Evolutionary conservation across 2,329 filamentous ascomycete genomes (phyloP).

Genomic region (Podosphaera xanthii): DNA sequence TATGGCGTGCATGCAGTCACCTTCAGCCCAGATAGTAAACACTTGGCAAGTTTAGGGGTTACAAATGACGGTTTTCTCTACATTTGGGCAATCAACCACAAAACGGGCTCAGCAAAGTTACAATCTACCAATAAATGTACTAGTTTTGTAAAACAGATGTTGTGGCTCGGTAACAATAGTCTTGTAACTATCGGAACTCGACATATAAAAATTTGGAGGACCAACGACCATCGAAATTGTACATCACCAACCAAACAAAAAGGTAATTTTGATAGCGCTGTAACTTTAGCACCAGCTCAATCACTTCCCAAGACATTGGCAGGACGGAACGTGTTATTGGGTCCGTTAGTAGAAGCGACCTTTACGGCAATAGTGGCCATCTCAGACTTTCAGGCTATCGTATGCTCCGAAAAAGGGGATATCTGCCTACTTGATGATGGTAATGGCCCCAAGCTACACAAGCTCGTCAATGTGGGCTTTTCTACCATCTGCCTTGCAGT

Average conservation of each 20-base stretch:
- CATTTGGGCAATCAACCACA: slow-evolving; percentile 70
- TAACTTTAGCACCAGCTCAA: slow-evolving; percentile 16
- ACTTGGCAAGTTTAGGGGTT: slow-evolving; percentile 68
- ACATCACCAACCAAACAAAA: slow-evolving; percentile 41
- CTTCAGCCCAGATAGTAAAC: slow-evolving; percentile 71
- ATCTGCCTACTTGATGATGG: slow-evolving; percentile 69
- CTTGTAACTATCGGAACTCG: slow-evolving; percentile 74
- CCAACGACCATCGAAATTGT: slow-evolving; percentile 39
- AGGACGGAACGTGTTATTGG: slow-evolving; percentile 73
- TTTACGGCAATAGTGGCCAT: slow-evolving; percentile 61
- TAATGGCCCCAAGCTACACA: slow-evolving; percentile 45
- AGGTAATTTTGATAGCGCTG: slow-evolving; percentile 23
- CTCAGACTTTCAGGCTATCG: slow-evolving; percentile 48
- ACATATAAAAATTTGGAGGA: slow-evolving; percentile 82
- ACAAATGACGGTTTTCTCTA: slow-evolving; percentile 88
- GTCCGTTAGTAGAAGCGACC: slow-evolving; percentile 56
- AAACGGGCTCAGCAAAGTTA: slow-evolving; percentile 55
- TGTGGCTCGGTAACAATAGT: slow-evolving; percentile 58
- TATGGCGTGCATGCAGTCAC: slow-evolving; percentile 75
- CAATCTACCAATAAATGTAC: slow-evolving; percentile 85
- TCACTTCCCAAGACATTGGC: slow-evolving; percentile 44
- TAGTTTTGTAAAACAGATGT: slow-evolving; percentile 61
- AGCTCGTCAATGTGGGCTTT: slow-evolving; percentile 44
- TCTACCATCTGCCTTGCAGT: slow-evolving; percentile 20
- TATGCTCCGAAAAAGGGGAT: slow-evolving; percentile 73